Base-by-base conservation (phyloP, 208 protist genomes). In the Leishmania lainsoni region DNA sequence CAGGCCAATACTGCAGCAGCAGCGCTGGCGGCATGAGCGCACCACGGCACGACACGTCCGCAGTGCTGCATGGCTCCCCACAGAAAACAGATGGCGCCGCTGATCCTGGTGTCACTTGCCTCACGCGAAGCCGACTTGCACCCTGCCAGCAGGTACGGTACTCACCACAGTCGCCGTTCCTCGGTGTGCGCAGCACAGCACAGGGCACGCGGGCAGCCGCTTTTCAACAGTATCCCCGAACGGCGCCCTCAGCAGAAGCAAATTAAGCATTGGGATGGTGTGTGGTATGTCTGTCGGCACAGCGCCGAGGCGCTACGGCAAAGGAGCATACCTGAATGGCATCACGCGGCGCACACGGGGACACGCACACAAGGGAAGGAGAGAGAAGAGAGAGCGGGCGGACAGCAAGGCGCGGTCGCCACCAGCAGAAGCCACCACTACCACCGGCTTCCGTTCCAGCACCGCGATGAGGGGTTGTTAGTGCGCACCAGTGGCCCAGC, bases 251-350 rank as follows among this genome's bases (percentile, higher is more conserved):
- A 71, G 76, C 80, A 35, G 61, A 66, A 5, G 48, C 71, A 48
- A 80, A 61, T 78, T 68, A 78, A 84, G 81, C 81, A 85, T 78
- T 85, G 81, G 81, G 81, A 85, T 85, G 51, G 32, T 59, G 14
- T 68, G 45, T 68, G 76, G 81, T 85, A 81, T 75, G 75, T 85
- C 42, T 81, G 20, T 80, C 81, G 68, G 76, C 81, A 61, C 74
- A 49, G 65, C 76, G 48, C 65, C 22, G 73, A 2, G 69, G 75
- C 75, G 76, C 81, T 84, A 71, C 52, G 81, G 74, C 81, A 84
- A 84, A 84, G 81, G 76, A 84, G 81, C 81, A 80, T 84, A 84
- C 81, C 81, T 79, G 75, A 59, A 71, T 80, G 42, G 2, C 35
- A 39, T 39, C 35, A 39, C 35, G 35, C 54, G 20, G 16, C 54